These are phyloP conservation scores for Aspergillus taichungensis DNA, from an alignment of 495 filamentous ascomycete genomes.

Conservation along the genomic window DNA sequence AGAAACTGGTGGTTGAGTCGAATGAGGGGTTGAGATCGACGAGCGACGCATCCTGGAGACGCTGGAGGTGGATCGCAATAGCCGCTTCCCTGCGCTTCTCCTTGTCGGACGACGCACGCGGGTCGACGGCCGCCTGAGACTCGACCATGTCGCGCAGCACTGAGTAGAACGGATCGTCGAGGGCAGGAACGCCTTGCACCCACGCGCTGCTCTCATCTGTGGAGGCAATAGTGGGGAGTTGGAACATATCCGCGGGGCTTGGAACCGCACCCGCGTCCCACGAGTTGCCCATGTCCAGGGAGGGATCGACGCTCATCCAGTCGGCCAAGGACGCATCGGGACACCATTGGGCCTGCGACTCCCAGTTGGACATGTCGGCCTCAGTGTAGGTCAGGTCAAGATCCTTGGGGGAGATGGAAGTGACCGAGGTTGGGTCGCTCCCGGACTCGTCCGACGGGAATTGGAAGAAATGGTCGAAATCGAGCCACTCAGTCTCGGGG, in stretches of 20 bases:
- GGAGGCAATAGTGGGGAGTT: conserved; percentile 1
- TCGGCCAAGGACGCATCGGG: conserved; percentile 21
- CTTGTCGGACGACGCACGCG: conserved; percentile 27
- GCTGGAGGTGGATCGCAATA: conserved; percentile 35
- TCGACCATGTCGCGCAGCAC: conserved; percentile 32
- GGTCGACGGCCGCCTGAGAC: conserved; percentile 30
- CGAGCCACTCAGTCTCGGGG: conserved; percentile 24
- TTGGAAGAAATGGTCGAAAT: conserved; percentile 34
- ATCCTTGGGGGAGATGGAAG: conserved; percentile 28
- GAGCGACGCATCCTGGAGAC: conserved; percentile 25
- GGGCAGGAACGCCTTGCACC: conserved; percentile 7
- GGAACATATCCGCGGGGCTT: conserved; percentile 17
- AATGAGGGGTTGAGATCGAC: conserved; percentile 22
- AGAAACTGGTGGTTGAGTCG: conserved; percentile 26
- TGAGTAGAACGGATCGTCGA: conserved; percentile 15
- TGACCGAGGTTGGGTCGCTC: conserved; percentile 23
- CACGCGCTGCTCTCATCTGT: conserved; percentile 4
- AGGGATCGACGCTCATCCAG: conserved; percentile 16
- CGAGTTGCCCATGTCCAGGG: conserved; percentile 15
- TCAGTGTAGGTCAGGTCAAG: conserved; percentile 21
- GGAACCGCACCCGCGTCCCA: conserved; percentile 16
- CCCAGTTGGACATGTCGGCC: conserved; percentile 13
- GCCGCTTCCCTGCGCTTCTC: conserved; percentile 38
- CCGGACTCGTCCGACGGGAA: conserved; percentile 24
- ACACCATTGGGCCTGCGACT: conserved; percentile 12